These are phyloP conservation scores for Mycena maculata DNA, from an alignment of 768 basidiomycete genomes.

Conservation along the genomic window DNA sequence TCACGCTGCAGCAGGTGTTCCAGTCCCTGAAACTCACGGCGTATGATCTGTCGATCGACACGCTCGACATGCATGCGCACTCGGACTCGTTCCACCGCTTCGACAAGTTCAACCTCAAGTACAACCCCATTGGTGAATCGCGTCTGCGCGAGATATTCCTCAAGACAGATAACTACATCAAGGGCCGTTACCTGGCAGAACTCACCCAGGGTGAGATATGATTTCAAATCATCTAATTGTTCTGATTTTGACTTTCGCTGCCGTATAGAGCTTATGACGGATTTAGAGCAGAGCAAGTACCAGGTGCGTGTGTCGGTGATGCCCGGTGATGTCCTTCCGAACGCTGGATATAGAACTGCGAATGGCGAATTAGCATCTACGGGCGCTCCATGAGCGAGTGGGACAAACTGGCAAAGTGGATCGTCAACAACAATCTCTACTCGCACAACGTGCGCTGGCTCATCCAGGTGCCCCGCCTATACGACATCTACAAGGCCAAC, in stretches of 20 bases:
- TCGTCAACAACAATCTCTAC: slow-evolving; percentile 90
- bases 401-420: slow-evolving; percentile 99
- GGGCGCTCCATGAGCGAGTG: slow-evolving; percentile 87
- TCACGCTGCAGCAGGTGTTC: slow-evolving; percentile 95
- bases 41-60: slow-evolving; percentile 98
- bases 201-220: slow-evolving; percentile 78
- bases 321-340: neutral
- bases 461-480: slow-evolving; percentile 93
- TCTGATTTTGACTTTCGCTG: neutral
- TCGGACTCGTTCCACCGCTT: slow-evolving; percentile 98
- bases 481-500: slow-evolving; percentile 93
- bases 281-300: slow-evolving; percentile 98
- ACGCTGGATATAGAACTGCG: slow-evolving; percentile 73
- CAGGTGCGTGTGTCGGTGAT: slow-evolving; percentile 64
- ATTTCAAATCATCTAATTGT: slow-evolving; percentile 4
- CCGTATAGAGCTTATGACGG: slow-evolving; percentile 95
- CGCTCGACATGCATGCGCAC: slow-evolving; percentile 99
- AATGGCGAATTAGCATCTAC: slow-evolving; percentile 98
- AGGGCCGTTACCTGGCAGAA: slow-evolving; percentile 95
- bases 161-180: slow-evolving; percentile 95
- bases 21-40: slow-evolving; percentile 94
- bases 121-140: slow-evolving; percentile 97
- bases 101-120: slow-evolving; percentile 98
- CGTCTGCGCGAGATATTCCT: slow-evolving; percentile 96
- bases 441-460: slow-evolving; percentile 99